Evolutionary conservation across 345 rosid genomes (phyloP), one percentile per base, ranked within the genome.

Genomic region (Eutrema yunnanense): DNA sequence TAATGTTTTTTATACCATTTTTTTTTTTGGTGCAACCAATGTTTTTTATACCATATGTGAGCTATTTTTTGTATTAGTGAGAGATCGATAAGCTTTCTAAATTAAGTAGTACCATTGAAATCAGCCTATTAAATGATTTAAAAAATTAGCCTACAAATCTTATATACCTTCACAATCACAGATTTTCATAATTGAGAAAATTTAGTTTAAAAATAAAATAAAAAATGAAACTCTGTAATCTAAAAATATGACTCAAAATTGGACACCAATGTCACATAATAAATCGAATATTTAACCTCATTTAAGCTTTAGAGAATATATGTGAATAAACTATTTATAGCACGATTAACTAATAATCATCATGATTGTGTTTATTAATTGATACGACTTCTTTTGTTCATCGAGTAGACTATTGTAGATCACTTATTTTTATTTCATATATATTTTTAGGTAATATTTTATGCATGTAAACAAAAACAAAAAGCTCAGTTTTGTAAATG

Each of bases 281-380:
- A 14, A 19, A 56, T 8, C 10, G 10, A 36, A 57, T 32, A 3
- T 37, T 58, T 37, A 58, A 34, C 27, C 33, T 40, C 9, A 22
- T 40, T 59, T 34, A 10, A 50, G 32, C 9, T 27, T 38, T 59
- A 60, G 38, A 33, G 16, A 9, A 9, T 26, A 66, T 66, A 66
- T 66, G 41, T 40, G 44, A 49, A 41, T 48, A 49, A 32, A 47
- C 12, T 66, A 66, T 57, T 36, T 48, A 73, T 5, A 48, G 56
- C 72, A 73, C 72, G 72, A 73, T 65, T 54, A 56, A 60, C 30
- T 44, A 60, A 7, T 43, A 62, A 27, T 65, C 26, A 27, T 65
- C 26, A 56, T 47, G 43, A 57, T 48, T 65, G 37, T 48, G 43
- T 60, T 26, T 66, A 48, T 58, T 41, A 66, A 30, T 73, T 47